phyloP scores from a whole-genome alignment of 2,329 filamentous ascomycete species.

The Epichloe baconii region DNA sequence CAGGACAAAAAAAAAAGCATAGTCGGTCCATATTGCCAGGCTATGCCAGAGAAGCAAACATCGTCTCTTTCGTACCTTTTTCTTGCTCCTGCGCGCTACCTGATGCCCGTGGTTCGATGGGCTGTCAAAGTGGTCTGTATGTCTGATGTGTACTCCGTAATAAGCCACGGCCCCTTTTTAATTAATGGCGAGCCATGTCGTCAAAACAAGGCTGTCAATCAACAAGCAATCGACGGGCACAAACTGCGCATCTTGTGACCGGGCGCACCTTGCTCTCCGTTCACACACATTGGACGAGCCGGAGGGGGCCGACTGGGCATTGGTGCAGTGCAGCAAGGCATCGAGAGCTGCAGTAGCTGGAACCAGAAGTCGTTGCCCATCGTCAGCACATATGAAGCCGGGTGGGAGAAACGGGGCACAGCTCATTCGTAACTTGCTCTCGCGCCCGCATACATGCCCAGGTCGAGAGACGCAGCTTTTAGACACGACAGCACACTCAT shows the following conservation, averaged over 20 bases:
- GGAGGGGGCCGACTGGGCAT: constrained; percentile 5
- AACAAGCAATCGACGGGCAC: neutral
- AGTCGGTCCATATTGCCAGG: no score
- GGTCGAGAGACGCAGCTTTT: neutral
- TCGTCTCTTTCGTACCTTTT: no score
- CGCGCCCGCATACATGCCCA: neutral
- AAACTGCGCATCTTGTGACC: neutral
- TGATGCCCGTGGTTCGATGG: no score
- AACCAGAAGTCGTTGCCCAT: constrained; percentile 4
- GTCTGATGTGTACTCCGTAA: no score
- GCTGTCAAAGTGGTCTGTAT: no score
- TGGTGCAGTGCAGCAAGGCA: constrained; percentile 5
- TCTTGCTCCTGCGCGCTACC: no score
- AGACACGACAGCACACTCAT: neutral
- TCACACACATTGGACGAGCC: neutral
- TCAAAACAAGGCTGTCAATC: neutral
- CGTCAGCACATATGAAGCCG: neutral
- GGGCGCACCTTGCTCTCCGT: neutral
- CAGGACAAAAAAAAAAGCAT: no score
- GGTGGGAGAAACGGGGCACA: neutral
- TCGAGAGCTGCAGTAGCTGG: constrained; percentile 7
- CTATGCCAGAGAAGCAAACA: no score
- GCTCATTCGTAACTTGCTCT: neutral
- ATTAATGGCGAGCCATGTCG: neutral
- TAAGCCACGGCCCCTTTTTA: no score